Percentiles rank a stretch among this genome's conserved stretches.
These are phyloP conservation scores for Phylloporus sp. DNA, from an alignment of 1,284 basidiomycete species.

Conservation along the genomic window DNA sequence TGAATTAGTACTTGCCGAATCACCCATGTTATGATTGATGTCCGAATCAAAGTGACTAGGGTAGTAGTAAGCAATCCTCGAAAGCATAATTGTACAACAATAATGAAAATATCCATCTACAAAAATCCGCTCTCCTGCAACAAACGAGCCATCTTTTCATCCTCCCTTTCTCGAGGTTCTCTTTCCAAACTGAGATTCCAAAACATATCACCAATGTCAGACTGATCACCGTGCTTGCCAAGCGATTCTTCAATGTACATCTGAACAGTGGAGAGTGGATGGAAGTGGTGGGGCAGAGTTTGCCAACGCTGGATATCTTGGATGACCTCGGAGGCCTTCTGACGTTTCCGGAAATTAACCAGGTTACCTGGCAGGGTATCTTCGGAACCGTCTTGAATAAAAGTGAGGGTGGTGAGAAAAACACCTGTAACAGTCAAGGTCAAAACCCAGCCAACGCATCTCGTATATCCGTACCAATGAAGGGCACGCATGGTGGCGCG, in stretches of 20 bases:
- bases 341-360: conserved; percentile 96
- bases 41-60: conserved; percentile 5
- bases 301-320: conserved; percentile 98
- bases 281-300: conserved; percentile 87
- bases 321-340: conserved; percentile 93
- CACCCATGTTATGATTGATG: conserved; percentile 1
- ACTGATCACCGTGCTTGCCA: conserved; percentile 69
- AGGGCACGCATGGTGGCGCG: conserved; percentile 95
- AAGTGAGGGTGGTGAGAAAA: conserved; percentile 94
- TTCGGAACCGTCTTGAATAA: conserved; percentile 98
- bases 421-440: conserved; percentile 66
- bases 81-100: conserved; percentile 35
- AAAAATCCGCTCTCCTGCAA: conserved; percentile 91
- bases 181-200: conserved; percentile 87
- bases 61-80: conserved; percentile 21
- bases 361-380: conserved; percentile 83
- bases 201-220: conserved; percentile 73
- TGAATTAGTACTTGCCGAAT: not conserved
- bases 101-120: conserved; percentile 39
- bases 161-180: conserved; percentile 93
- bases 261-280: conserved; percentile 72
- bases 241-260: conserved; percentile 83
- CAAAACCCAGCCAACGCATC: conserved; percentile 4
- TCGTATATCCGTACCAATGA: conserved; percentile 75
- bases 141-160: conserved; percentile 90